Conservation (phyloP, 2,329 filamentous ascomycete species). For the Colletotrichum tropicicola region DNA sequence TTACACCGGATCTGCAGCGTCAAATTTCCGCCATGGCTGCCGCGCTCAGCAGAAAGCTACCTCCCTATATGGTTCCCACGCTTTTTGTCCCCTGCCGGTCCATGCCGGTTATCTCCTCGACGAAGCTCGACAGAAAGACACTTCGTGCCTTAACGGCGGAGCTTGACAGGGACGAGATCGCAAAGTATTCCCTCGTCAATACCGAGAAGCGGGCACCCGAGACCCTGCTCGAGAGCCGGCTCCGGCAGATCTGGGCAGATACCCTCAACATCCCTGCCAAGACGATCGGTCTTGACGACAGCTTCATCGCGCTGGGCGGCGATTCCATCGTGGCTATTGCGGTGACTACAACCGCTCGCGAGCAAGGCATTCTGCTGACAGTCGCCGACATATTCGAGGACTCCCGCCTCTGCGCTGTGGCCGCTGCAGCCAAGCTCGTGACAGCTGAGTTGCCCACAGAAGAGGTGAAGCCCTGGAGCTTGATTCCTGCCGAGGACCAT, state of each 20-base stretch:
- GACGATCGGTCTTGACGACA: constrained; percentile 48
- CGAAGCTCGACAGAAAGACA: constrained; percentile 31
- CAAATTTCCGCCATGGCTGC: background rate
- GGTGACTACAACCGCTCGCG: constrained; percentile 37
- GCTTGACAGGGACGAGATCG: background rate
- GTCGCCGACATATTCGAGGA: background rate
- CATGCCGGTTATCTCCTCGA: constrained; percentile 28
- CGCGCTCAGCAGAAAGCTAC: constrained; percentile 4
- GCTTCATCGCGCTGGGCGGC: constrained; percentile 58
- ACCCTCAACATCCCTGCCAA: constrained; percentile 40
- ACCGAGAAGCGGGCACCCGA: background rate
- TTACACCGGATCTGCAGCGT: background rate
- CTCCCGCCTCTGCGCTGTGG: background rate
- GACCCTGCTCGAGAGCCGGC: constrained; percentile 7
- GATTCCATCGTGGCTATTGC: constrained; percentile 60
- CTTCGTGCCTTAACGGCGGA: background rate
- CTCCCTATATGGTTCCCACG: constrained; percentile 33
- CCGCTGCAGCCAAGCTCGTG: background rate
- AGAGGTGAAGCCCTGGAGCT: background rate
- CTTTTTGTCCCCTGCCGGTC: constrained; percentile 17
- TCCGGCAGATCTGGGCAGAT: constrained; percentile 44
- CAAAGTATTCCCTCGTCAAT: background rate
- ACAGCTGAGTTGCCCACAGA: background rate
- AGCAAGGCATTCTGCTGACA: background rate
- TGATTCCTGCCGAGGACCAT: background rate